Base-by-base conservation (phyloP, 441 rosid genomes). In the Erodium moschatum region DNA sequence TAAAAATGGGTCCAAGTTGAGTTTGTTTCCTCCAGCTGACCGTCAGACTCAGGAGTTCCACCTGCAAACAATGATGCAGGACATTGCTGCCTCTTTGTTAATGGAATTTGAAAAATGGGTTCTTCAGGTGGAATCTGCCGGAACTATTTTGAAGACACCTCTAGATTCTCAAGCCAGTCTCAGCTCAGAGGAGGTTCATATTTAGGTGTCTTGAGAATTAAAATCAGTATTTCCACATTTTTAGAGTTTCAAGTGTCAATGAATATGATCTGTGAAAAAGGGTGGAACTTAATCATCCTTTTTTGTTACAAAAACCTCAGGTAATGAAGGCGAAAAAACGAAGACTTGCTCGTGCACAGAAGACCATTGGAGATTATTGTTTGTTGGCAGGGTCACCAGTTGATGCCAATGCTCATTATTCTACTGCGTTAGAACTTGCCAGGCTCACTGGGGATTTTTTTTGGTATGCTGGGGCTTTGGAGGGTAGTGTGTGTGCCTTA, bases 51-150 rank as follows among this genome's bases (percentile, higher is more conserved):
- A 78, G 81, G 97, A 89, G 77, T 82, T 91, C 72, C 98, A 91
- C 76, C 78, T 91, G 75, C 95, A 91, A 72, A 91, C 96, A 0
- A 89, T 94, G 98, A 89, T 94, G 96, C 98, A 94, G 82, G 97
- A 94, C 56, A 75, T 94, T 56, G 98, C 96, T 0, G 97, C 97
- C 50, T 89, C 90, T 11, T 79, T 94, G 68, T 76, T 94, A 77
- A 94, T 91, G 98, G 94, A 88, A 60, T 94, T 94, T 61, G 98
- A 94, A 76, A 94, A 94, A 77, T 89, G 91, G 89, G 98, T 89
- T 48, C 88, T 94, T 68, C 73, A 82, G 80, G 96, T 92, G 0
- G 98, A 94, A 67, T 94, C 98, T 54, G 78, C 96, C 0, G 98
- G 98, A 75, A 91, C 97, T 61, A 86, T 86, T 69, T 80, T 94